Conservation (phyloP, 352 stramenopile genomes). For the Globisporangium acanthophoron region DNA sequence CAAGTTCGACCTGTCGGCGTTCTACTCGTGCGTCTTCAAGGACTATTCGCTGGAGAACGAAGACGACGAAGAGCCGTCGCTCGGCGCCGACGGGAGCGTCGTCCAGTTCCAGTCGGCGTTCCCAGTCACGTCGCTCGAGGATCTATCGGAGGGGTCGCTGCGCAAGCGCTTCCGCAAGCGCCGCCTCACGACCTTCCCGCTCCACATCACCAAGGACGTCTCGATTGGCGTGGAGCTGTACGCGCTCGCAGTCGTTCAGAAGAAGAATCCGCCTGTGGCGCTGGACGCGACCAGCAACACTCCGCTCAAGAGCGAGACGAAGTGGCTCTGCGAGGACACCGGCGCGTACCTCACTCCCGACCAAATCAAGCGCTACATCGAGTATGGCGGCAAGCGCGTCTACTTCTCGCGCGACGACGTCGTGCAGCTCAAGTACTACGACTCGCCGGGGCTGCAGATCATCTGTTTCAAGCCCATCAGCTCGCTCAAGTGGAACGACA, state of each 20-base stretch:
- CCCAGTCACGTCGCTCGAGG: slow-evolving; percentile 61
- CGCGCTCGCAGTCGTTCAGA: slow-evolving; percentile 47
- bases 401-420: slow-evolving; percentile 81
- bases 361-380: slow-evolving; percentile 73
- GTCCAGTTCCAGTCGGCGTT: slow-evolving; percentile 58
- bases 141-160: slow-evolving; percentile 71
- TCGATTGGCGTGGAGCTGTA: slow-evolving; percentile 80
- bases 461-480: slow-evolving; percentile 70
- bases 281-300: slow-evolving; percentile 70
- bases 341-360: slow-evolving; percentile 64
- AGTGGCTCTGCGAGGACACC: slow-evolving; percentile 84
- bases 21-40: slow-evolving; percentile 68
- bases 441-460: slow-evolving; percentile 64
- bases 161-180: slow-evolving; percentile 81
- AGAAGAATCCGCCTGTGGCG: slow-evolving; percentile 52
- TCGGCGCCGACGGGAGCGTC: slow-evolving; percentile 7
- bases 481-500: slow-evolving; percentile 61
- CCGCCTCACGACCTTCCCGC: slow-evolving; percentile 52
- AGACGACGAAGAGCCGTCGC: slow-evolving; percentile 16
- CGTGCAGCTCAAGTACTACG: slow-evolving; percentile 76
- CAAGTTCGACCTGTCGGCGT: slow-evolving; percentile 48
- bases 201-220: slow-evolving; percentile 67
- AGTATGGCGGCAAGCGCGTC: slow-evolving; percentile 68
- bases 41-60: slow-evolving; percentile 39
- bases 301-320: slow-evolving; percentile 74